A percentile compares a stretch with the other conserved stretches of the same genome.
Conservation (phyloP, 352 stramenopile species). For the Phytopythium litorale region DNA sequence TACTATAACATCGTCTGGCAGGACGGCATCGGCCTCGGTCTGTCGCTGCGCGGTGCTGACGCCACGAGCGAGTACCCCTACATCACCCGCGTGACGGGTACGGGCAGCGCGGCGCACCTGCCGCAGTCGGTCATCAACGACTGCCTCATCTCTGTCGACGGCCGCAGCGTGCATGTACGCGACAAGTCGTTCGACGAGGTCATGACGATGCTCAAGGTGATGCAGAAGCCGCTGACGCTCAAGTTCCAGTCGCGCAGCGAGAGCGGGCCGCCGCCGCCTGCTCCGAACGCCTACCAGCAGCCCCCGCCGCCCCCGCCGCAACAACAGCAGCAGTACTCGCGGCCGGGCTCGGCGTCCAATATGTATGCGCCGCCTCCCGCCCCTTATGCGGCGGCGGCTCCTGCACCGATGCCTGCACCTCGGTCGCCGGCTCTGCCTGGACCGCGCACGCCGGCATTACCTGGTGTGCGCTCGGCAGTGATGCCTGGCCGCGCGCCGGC, state of each 20-base stretch:
- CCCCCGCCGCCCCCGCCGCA: not conserved
- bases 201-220: conserved; percentile 84
- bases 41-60: conserved; percentile 75
- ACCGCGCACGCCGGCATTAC: conserved; percentile 8
- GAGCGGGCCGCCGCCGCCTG: conserved; percentile 2
- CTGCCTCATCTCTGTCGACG: conserved; percentile 72
- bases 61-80: conserved; percentile 77
- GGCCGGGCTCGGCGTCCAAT: conserved; percentile 14
- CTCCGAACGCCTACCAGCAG: not conserved
- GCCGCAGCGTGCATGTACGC: conserved; percentile 71
- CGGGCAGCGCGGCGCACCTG: conserved; percentile 74
- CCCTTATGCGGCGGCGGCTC: conserved; percentile 6
- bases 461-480: conserved; percentile 3
- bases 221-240: conserved; percentile 82
- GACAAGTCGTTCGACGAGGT: conserved; percentile 87
- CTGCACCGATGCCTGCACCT: conserved; percentile 11
- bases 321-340: conserved; percentile 11
- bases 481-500: conserved; percentile 23
- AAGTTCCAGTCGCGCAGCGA: conserved; percentile 72
- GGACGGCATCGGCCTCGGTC: conserved; percentile 62
- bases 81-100: conserved; percentile 84
- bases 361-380: conserved; percentile 14
- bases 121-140: conserved; percentile 74
- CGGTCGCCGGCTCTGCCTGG: conserved; percentile 16
- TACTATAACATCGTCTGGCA: conserved; percentile 87